Base-by-base conservation (phyloP, 768 basidiomycete genomes). In the Russula emetica region DNA sequence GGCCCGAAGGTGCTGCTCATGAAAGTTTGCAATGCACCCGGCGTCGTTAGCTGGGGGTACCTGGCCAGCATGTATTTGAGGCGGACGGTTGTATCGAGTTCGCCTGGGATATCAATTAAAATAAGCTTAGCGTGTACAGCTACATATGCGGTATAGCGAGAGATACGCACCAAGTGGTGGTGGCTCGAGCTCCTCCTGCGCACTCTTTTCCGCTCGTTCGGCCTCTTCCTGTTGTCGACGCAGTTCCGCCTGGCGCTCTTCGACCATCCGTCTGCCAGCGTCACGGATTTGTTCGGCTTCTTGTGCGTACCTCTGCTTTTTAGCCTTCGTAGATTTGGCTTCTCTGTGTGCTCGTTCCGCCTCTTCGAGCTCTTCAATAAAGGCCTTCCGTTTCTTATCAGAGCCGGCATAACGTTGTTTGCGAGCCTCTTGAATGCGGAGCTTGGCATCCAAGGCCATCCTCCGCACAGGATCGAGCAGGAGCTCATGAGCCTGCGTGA, bases 401-500 rank as follows among this genome's bases (percentile, higher is more conserved):
- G 82, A 90, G 3, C 79, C 71, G 24, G 88, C 80, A 67, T 83
- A 90, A n/a, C 90, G 83, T 47, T 85, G 82, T 45, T 83, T 82
- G 38, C 84, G 81, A 0, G 90, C 90, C 45, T 82, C 80, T 62
- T 86, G 84, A 2, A 87, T 73, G 47, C 87, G 85, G n/a, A 88
- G 74, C 70, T 88, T 89, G 2, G 90, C 88, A 70, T 94, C 90
- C 59, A 94, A 78, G 0, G 88, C 90, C 47, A 92, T 78, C 22
- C 89, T 84, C 42, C 87, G 84, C 36, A 90, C 74, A 5, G 91
- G 91, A 69, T 93, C 92, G 61, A 92, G 85, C 7, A 94, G 78
- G 2, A 92, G 78, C 72, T 92, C 86, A 69, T 90, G 88, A 0
- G 91, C 89, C 64, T 85, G 84, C 60, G 87, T 92, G 55, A 94